Evolutionary conservation across 306 rosid genomes (phyloP), one percentile per base, ranked within the genome.

Genomic region (Sophora flavescens): DNA sequence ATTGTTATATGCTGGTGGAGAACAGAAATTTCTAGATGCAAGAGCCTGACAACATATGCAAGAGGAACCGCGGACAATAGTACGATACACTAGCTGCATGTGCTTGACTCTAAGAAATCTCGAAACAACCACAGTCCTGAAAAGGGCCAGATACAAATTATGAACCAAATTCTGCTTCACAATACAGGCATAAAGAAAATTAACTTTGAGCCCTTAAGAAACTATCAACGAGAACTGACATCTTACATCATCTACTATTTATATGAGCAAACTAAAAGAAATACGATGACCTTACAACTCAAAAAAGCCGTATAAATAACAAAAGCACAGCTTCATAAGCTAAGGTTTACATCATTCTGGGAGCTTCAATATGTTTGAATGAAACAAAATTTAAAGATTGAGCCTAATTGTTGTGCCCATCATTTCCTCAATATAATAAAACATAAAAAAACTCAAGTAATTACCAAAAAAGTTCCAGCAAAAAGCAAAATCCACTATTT

Each of bases 11-110:
- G 68, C 68, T 42, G 64, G 8, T 0, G 70, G 77, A 52, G 84
- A 81, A 67, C 74, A 61, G 6, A 28, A 77, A 32, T 41, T 58
- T 48, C 78, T 50, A 41, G 82, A 72, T 2, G 14, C 60, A 39
- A 80, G 60, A 33, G 75, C 70, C 7, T 3, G 47, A 68, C 51
- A 75, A 13, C 35, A 75, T 42, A 51, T 17, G 57, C 45, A 71
- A 63, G 76, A 53, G 61, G 53, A 79, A 48, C 69, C 80, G 51
- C 56, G 61, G 39, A 78, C 67, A 63, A 70, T 33, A 48, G 69
- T 68, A 39, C 56, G 54, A 41, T 78, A 53, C 50, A 67, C 50
- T 48, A 79, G 71, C 38, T 54, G 76, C 89, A 81, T 77, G 30
- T 15, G 68, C 28, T 36, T 6, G 15, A 52, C 28, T 63, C 58